phyloP scores from a whole-genome alignment of 2,329 filamentous ascomycete genomes.

The Exophiala aquamarina region DNA sequence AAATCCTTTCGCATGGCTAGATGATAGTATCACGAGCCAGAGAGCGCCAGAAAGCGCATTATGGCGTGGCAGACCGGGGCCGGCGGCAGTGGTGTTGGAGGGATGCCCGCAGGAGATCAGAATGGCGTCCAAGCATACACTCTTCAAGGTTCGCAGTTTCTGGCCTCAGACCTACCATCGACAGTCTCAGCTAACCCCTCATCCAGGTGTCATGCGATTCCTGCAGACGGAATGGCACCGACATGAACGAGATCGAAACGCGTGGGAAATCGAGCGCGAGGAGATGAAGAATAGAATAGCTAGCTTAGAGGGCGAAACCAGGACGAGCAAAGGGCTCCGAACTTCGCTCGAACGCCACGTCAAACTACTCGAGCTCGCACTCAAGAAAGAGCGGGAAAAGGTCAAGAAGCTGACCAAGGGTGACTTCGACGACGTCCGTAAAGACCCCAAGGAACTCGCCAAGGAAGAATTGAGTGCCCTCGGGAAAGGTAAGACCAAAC shows the following conservation, averaged over 20 bases:
- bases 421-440: slow-evolving; percentile 51
- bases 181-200: slow-evolving; percentile 1
- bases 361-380: slow-evolving; percentile 79
- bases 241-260: slow-evolving; percentile 94
- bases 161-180: neutral
- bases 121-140: slow-evolving; percentile 30
- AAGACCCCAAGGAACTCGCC: slow-evolving; percentile 45
- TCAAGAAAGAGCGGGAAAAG: slow-evolving; percentile 78
- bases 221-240: slow-evolving; percentile 99
- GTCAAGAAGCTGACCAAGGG: slow-evolving; percentile 55
- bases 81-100: slow-evolving; percentile 22
- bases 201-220: slow-evolving; percentile 92
- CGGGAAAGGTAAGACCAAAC: slow-evolving; percentile 36
- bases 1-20: slow-evolving; percentile 22
- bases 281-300: slow-evolving; percentile 99
- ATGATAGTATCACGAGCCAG: slow-evolving; percentile 21
- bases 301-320: slow-evolving; percentile 82
- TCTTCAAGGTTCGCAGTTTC: slow-evolving; percentile 22
- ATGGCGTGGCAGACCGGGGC: slow-evolving; percentile 30
- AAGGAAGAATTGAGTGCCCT: slow-evolving; percentile 45
- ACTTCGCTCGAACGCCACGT: slow-evolving; percentile 90
- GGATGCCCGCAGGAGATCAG: slow-evolving; percentile 21
- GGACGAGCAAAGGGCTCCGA: slow-evolving; percentile 83
- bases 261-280: slow-evolving; percentile 98
- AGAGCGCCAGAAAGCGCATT: slow-evolving; percentile 26